A percentile compares a stretch with the other conserved stretches of the same genome.
Conservation (phyloP, 208 protist species). For the Zelonia costaricensis region DNA sequence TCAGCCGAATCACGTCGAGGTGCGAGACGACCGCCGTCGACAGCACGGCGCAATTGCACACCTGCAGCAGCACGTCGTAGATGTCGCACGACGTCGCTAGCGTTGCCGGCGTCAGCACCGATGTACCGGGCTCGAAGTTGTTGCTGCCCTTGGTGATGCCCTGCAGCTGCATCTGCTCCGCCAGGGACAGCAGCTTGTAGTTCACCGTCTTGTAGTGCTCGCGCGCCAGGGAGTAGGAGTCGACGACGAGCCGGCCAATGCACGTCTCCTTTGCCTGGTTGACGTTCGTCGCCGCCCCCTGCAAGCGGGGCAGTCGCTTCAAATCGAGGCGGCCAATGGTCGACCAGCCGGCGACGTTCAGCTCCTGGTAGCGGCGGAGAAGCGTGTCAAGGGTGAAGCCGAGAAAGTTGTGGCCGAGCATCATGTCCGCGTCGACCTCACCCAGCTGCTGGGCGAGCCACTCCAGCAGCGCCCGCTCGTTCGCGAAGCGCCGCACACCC, state of each 20-base stretch:
- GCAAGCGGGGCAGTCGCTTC: constrained; percentile 70
- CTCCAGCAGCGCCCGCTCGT: constrained; percentile 81
- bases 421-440: constrained; percentile 93
- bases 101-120: constrained; percentile 47
- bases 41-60: constrained; percentile 81
- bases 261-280: constrained; percentile 86
- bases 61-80: constrained; percentile 68
- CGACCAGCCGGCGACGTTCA: constrained; percentile 91
- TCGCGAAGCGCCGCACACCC: constrained; percentile 54
- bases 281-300: constrained; percentile 13
- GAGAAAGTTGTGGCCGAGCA: constrained; percentile 98
- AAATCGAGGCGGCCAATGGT: constrained; percentile 89
- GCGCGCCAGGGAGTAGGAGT: constrained; percentile 93
- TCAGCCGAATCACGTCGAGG: constrained; percentile 97
- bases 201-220: constrained; percentile 93
- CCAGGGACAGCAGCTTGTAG: constrained; percentile 88
- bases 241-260: constrained; percentile 94
- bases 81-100: constrained; percentile 46
- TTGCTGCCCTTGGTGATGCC: constrained; percentile 61
- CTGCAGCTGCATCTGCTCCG: constrained; percentile 66
- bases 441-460: constrained; percentile 79
- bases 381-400: constrained; percentile 97
- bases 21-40: constrained; percentile 89
- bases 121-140: constrained; percentile 65
- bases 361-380: constrained; percentile 93